These are phyloP conservation scores for Odontarrhena argentea DNA, from an alignment of 345 rosid species.

Conservation along the genomic window DNA sequence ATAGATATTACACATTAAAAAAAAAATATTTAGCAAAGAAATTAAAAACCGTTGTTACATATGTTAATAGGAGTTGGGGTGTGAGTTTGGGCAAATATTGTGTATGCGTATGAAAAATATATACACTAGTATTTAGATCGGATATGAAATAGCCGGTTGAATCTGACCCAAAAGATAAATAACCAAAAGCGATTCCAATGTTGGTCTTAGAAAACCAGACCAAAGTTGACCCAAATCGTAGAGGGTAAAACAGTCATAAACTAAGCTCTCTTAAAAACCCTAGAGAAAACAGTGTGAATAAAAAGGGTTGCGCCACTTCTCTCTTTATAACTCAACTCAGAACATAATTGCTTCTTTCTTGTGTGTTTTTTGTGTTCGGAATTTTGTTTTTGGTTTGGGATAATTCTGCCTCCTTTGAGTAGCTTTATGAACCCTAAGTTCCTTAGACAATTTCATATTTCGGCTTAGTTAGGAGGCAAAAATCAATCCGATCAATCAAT, in stretches of 20 bases:
- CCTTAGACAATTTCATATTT: constrained; percentile 32
- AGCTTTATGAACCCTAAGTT: constrained; percentile 40
- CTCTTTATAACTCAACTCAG: neutral
- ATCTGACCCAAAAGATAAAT: no score
- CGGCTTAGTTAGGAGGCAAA: constrained; percentile 43
- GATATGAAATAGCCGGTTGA: no score
- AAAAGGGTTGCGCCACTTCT: constrained; percentile 27
- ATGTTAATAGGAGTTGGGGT: no score
- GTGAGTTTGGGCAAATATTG: no score
- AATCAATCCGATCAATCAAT: constrained; percentile 28
- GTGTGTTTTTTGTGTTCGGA: neutral
- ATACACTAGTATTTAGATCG: no score
- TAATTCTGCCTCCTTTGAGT: constrained; percentile 36
- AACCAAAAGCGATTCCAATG: no score
- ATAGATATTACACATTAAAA: no score
- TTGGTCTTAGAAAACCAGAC: constrained; percentile 1
- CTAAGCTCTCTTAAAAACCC: constrained; percentile 8
- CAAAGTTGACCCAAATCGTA: neutral
- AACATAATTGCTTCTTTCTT: neutral
- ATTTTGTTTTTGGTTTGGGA: neutral
- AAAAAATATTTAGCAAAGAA: no score
- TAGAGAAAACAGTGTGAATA: constrained; percentile 25
- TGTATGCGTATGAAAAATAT: no score
- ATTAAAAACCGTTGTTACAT: no score
- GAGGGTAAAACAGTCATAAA: constrained; percentile 30